phyloP scores from a whole-genome alignment of 148 eudicot species.

The Rheum nobile region DNA sequence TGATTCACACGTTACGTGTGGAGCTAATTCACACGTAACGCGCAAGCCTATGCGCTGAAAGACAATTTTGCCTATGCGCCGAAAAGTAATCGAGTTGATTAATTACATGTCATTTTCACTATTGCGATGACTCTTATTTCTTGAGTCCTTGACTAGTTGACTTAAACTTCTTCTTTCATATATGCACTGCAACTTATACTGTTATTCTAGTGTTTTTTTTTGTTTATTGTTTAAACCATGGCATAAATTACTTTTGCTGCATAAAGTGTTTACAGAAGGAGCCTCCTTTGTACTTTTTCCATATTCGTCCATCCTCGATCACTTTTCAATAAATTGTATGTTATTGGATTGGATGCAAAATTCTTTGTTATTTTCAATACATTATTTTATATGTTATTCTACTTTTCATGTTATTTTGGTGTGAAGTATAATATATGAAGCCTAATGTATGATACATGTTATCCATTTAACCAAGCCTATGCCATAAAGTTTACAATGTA shows the following conservation, averaged over 20 bases:
- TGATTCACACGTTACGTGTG: too few relatives aligned
- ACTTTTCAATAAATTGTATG: background rate
- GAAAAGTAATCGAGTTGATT: too few relatives aligned
- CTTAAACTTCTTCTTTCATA: background rate
- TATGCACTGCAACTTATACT: background rate
- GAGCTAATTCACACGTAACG: too few relatives aligned
- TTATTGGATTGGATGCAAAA: background rate
- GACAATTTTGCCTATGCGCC: too few relatives aligned
- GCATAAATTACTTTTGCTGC: slow-evolving; percentile 1
- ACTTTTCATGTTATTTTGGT: background rate
- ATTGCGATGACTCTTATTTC: background rate
- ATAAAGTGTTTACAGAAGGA: slow-evolving; percentile 2
- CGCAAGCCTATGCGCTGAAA: too few relatives aligned
- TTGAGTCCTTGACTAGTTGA: too few relatives aligned
- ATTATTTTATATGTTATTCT: background rate
- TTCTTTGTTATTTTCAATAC: background rate
- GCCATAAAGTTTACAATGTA: background rate
- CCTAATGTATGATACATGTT: background rate
- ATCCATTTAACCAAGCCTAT: background rate
- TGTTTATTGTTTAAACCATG: background rate
- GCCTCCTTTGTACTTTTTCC: slow-evolving; percentile 1
- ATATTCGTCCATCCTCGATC: background rate
- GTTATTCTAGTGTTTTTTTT: background rate
- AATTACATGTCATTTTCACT: background rate
- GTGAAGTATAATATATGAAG: background rate